Evolutionary conservation across 192 early-diverging fungal species (phyloP).

Genomic region (Jimgerdemannia lactiflua): DNA sequence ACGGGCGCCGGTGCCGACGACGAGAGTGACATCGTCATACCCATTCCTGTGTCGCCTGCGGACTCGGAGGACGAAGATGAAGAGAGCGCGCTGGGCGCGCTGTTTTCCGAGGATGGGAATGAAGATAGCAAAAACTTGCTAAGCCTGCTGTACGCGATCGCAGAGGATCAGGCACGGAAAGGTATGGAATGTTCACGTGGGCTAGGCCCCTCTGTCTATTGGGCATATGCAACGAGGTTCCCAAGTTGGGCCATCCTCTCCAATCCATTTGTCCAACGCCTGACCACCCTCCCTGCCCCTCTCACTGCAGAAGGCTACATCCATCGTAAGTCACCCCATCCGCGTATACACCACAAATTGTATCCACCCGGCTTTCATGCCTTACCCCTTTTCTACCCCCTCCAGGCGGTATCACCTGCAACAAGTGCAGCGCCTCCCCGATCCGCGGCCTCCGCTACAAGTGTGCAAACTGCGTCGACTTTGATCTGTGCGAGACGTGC

Average conservation of each 20-base stretch:
- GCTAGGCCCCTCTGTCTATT: no score
- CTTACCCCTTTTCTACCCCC: not conserved
- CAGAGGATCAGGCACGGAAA: slow-evolving; percentile 84
- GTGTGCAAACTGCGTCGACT: slow-evolving; percentile 92
- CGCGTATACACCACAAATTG: slow-evolving; percentile 44
- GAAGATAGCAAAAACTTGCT: slow-evolving; percentile 64
- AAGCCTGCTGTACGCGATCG: slow-evolving; percentile 76
- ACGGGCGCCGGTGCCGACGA: slow-evolving; percentile 15
- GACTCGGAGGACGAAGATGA: slow-evolving; percentile 31
- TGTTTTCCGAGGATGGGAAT: slow-evolving; percentile 48
- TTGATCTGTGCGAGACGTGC: slow-evolving; percentile 91
- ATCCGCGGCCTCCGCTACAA: slow-evolving; percentile 91
- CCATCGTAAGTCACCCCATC: slow-evolving; percentile 38
- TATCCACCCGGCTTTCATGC: not conserved
- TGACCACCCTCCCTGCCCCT: not conserved
- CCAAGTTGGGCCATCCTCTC: not conserved
- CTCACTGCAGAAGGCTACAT: slow-evolving; percentile 46
- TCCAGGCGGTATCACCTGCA: slow-evolving; percentile 85
- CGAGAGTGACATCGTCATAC: slow-evolving; percentile 10
- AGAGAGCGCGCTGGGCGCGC: slow-evolving; percentile 41
- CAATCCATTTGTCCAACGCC: not conserved
- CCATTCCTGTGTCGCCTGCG: slow-evolving; percentile 1
- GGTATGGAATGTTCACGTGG: slow-evolving; percentile 38
- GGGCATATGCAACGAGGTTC: no score
- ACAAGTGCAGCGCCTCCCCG: slow-evolving; percentile 83